Conservation (phyloP, 1,284 basidiomycete species). For the Sporisorium exsertum region DNA sequence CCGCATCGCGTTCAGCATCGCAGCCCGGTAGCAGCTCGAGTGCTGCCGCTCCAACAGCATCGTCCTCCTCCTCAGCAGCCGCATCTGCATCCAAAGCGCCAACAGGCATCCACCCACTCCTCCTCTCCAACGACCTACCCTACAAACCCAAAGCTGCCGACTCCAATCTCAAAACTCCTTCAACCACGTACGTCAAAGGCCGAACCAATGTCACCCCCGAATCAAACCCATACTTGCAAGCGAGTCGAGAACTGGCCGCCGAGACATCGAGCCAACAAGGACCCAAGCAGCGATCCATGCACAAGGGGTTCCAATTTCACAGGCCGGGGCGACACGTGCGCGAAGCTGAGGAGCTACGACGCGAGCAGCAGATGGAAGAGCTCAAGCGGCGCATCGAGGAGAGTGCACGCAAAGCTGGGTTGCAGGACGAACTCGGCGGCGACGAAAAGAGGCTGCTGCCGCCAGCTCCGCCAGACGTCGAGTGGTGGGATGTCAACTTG, state of each 20-base stretch:
- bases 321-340: constrained; percentile 62
- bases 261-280: constrained; percentile 9
- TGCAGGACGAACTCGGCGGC: constrained; percentile 90
- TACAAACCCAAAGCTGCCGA: constrained; percentile 5
- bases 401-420: constrained; percentile 87
- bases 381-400: constrained; percentile 93
- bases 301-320: constrained; percentile 62
- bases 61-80: neutral
- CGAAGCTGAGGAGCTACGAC: constrained; percentile 62
- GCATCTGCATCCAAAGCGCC: constrained; percentile 31
- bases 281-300: constrained; percentile 57
- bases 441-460: constrained; percentile 85
- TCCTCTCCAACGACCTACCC: constrained; percentile 33
- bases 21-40: constrained; percentile 2
- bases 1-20: neutral
- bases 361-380: constrained; percentile 81
- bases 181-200: constrained; percentile 19
- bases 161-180: neutral
- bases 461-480: constrained; percentile 84
- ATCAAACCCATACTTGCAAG: constrained; percentile 61
- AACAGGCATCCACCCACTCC: constrained; percentile 60
- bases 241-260: constrained; percentile 16
- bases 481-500: constrained; percentile 98
- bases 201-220: constrained; percentile 12
- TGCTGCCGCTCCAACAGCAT: neutral